phyloP scores from a whole-genome alignment of 768 basidiomycete genomes.

The Dendrothele bispora region DNA sequence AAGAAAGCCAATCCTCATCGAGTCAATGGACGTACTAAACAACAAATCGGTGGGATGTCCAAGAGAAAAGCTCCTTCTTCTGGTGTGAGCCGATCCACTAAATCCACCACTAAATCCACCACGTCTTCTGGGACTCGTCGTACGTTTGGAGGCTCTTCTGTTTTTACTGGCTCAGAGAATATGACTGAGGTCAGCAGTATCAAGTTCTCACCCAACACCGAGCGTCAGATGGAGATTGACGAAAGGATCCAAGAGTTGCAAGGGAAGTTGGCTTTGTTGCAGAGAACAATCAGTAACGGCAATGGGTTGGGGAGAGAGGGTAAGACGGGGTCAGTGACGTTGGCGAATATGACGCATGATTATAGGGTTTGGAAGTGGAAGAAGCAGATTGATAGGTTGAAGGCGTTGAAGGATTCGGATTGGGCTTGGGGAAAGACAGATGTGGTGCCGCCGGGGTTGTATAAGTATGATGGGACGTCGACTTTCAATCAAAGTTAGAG shows the following conservation, averaged over 20 bases:
- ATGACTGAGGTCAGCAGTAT: constrained; percentile 10
- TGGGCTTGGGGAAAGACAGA: constrained; percentile 6
- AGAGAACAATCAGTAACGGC: not conserved
- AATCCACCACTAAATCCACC: no score
- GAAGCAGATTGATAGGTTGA: constrained; percentile 4
- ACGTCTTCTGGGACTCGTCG: no score
- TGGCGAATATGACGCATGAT: constrained; percentile 6
- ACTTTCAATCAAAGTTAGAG: no score
- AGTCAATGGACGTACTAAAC: no score
- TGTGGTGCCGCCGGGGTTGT: constrained; percentile 1
- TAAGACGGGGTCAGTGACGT: constrained; percentile 1
- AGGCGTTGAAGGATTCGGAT: constrained; percentile 6
- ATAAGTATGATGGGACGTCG: no score
- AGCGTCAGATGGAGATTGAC: constrained; percentile 8
- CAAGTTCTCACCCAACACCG: constrained; percentile 5
- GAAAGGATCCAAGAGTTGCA: constrained; percentile 5
- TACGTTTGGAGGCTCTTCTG: no score
- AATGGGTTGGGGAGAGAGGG: not conserved
- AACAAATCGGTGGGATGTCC: no score
- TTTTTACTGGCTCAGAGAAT: no score
- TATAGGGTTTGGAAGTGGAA: constrained; percentile 2
- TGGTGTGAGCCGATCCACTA: no score
- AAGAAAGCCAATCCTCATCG: no score
- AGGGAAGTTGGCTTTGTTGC: constrained; percentile 2
- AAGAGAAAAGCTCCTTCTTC: no score